Percentiles rank a stretch among this genome's conserved stretches.
phyloP scores from a whole-genome alignment of 495 filamentous ascomycete genomes.

The Chlorociboria aeruginascens region DNA sequence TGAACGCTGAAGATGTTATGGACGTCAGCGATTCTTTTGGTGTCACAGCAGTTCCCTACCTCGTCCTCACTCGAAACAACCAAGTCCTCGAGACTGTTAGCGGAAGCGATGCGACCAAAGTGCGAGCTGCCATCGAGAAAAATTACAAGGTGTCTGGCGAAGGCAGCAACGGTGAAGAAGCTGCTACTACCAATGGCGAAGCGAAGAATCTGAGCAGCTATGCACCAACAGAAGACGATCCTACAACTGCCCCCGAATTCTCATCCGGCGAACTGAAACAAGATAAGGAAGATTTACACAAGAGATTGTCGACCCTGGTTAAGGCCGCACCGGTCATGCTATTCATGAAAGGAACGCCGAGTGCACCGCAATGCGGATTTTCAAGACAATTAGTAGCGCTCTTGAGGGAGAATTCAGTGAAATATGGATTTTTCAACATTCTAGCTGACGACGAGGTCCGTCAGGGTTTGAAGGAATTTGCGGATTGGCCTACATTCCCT shows the following conservation, averaged over 20 bases:
- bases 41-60: conserved; percentile 84
- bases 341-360: conserved; percentile 91
- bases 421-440: conserved; percentile 99
- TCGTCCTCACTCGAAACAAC: conserved; percentile 64
- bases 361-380: conserved; percentile 87
- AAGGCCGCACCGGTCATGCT: conserved; percentile 96
- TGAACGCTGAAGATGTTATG: conserved; percentile 82
- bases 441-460: conserved; percentile 94
- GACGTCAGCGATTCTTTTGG: conserved; percentile 84
- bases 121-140: conserved; percentile 71
- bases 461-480: conserved; percentile 88
- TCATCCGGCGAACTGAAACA: conserved; percentile 36
- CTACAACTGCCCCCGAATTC: conserved; percentile 28
- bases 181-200: conserved; percentile 18
- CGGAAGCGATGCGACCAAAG: conserved; percentile 74
- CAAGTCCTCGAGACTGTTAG: conserved; percentile 68
- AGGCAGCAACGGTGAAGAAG: conserved; percentile 17
- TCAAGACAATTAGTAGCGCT: conserved; percentile 76
- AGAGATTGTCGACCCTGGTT: conserved; percentile 66
- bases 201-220: conserved; percentile 29
- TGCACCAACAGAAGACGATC: conserved; percentile 31
- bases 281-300: conserved; percentile 66
- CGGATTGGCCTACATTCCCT: conserved; percentile 88
- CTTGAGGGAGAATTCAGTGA: conserved; percentile 74
- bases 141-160: conserved; percentile 37